Base-by-base conservation (phyloP, 2,329 filamentous ascomycete species). In the Fusarium temperatum region DNA sequence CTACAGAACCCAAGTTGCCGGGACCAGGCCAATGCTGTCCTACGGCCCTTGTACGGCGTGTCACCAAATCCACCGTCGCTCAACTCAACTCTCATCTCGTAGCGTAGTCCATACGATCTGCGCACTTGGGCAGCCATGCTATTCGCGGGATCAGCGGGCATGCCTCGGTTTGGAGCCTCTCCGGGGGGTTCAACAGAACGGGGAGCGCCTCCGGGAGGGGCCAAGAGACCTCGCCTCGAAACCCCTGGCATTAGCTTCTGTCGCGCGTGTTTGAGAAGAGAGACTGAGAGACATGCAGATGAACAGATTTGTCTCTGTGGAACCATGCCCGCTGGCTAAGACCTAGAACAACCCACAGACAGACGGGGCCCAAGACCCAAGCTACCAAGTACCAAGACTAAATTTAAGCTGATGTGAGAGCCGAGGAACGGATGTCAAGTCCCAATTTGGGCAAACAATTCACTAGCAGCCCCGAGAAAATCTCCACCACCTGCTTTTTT, bases 1-100 rank as follows among this genome's bases (percentile, higher is more conserved):
- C 44, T 54, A 44, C 47, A 44, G n/a, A 72, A 67, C 72, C 72
- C 72, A 72, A 48, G 39, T 47, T 41, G 38, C 45, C 54, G 68
- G 68, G 32, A 41, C 66, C 60, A 57, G 32, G 9, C 59, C 64
- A 51, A 41, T n/a, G 54, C 50, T 54, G 47, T 26, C 39, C 36
- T 35, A 53, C 70, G 66, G 66, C 54, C 62, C 59, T 63, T 60
- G 51, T 45, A 38, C 66, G 62, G 66, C 57, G 32, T 38, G 38
- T 41, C 56, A 73, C 67, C 57, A 73, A 51, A 66, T 51, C 70
- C 65, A 70, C 70, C 47, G 59, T 30, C 56, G 56, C 24, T 30
- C 48, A 18, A 15, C 35, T 28, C 17, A 11, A 17, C 38, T 38
- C 44, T 56, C 50, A 68, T 50, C 22, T 58, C n/a, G 54, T 39